Evolutionary conservation across 352 stramenopile species (phyloP), one percentile per base, ranked within the genome.

Genomic region (Phytophthora citrophthora): DNA sequence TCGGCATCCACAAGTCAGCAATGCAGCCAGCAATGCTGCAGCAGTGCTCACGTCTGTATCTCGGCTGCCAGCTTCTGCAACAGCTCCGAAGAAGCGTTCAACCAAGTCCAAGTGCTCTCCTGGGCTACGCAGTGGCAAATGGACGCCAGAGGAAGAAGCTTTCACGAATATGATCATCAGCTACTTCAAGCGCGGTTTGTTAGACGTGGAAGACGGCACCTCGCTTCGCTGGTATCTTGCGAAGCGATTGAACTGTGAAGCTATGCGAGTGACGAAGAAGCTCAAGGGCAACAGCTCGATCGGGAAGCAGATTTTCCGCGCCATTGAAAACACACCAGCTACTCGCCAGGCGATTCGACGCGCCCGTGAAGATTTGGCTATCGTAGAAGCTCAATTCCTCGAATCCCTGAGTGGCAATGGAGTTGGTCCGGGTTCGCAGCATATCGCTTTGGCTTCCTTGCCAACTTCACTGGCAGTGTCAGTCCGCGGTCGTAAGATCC

Each of bases 181-280:
- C 72, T 96, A 81, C 66, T 96, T 96, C 51, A 93, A 93, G 62
- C 71, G 83, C 23, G 88, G 88, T 0, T 55, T 93, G 11, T 67
- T 96, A 32, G 67, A 93, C 54, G 74, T 96, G 8, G 86, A 94
- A 44, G 84, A 93, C 63, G 88, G 88, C 64, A 94, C 86, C 32
- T 92, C 83, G 23, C 72, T 96, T 58, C 86, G 88, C 26, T 94
- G 86, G 84, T 96, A 91, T 72, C 70, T 96, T 34, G 78, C 85
- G 5, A 93, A 94, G 72, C 83, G 83, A 0, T 69, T 96, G 6
- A 94, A 94, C 55, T 96, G 88, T 60, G 86, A 96, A 49, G 84
- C 88, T 8, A 96, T 96, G 88, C 84, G 88, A 39, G 86, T 96
- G 54, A 94, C 88, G 24, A 96, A 96, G 61, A 96, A 96, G 66